Evolutionary conservation across 768 basidiomycete genomes (phyloP).

Genomic region (Lanmaoa pseudosensibilis): DNA sequence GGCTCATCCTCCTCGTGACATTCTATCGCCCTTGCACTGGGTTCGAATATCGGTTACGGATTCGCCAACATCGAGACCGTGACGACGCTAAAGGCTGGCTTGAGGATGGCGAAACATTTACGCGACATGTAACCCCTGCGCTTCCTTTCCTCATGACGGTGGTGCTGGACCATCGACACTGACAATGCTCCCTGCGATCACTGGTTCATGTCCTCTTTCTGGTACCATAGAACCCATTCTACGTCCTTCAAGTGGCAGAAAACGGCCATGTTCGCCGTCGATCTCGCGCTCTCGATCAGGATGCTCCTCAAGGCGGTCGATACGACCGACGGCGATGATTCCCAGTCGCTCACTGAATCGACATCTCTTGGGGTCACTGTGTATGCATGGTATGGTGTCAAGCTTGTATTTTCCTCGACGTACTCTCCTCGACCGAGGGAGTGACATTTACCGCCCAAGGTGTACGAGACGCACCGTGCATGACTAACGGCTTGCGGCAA

Average conservation of each 20-base stretch:
- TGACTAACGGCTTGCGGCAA: too few relatives aligned
- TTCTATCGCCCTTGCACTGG: too few relatives aligned
- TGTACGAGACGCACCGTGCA: slow-evolving; percentile 52
- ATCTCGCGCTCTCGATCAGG: slow-evolving; percentile 71
- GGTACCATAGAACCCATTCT: slow-evolving; percentile 81
- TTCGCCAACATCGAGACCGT: too few relatives aligned
- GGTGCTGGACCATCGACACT: not conserved
- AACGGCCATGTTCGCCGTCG: slow-evolving; percentile 69
- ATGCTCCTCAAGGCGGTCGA: slow-evolving; percentile 75
- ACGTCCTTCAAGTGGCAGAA: slow-evolving; percentile 77
- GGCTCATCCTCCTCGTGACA: too few relatives aligned
- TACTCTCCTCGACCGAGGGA: not conserved
- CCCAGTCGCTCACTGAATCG: slow-evolving; percentile 48
- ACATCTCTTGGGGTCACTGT: slow-evolving; percentile 52
- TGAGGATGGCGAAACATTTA: slow-evolving; percentile 78
- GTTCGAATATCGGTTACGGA: too few relatives aligned
- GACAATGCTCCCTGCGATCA: slow-evolving; percentile 60
- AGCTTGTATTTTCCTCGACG: slow-evolving; percentile 52
- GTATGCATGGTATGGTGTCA: slow-evolving; percentile 79
- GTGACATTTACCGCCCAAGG: slow-evolving; percentile 35
- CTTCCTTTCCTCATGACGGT: not conserved
- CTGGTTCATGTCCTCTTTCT: slow-evolving; percentile 78
- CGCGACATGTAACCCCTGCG: slow-evolving; percentile 56
- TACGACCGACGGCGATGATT: slow-evolving; percentile 62
- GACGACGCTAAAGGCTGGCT: slow-evolving; percentile 85